phyloP scores from a whole-genome alignment of 75 land plant genomes.

The Azolla pinnata region DNA sequence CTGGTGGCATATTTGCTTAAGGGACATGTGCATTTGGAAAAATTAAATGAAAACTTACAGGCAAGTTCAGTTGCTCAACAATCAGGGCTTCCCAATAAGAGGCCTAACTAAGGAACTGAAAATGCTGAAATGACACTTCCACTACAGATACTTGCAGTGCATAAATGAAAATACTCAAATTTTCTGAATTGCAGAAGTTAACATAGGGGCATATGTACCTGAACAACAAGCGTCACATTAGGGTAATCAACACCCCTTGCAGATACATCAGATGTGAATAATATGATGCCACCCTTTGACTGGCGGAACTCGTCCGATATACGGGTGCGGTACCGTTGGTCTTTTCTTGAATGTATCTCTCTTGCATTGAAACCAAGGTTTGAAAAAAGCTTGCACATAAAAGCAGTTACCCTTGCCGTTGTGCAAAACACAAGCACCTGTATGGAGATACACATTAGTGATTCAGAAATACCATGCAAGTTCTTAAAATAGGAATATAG shows the following conservation, averaged over 20 bases:
- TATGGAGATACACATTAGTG: background rate
- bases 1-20: background rate
- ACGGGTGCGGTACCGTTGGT: conserved; percentile 70
- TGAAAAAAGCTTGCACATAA: conserved; percentile 56
- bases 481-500: background rate
- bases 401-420: conserved; percentile 84
- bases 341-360: conserved; percentile 94
- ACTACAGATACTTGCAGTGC: background rate
- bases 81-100: too few species aligned
- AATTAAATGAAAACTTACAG: background rate
- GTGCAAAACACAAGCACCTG: conserved; percentile 97
- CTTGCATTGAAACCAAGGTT: conserved; percentile 83
- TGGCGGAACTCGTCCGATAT: conserved; percentile 91
- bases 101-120: background rate
- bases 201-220: conserved; percentile 36
- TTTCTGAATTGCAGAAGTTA: background rate
- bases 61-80: too few species aligned
- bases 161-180: background rate
- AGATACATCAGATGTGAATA: conserved; percentile 98
- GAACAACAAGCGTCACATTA: conserved; percentile 93
- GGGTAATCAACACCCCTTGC: conserved; percentile 99
- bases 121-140: background rate
- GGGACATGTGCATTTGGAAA: background rate
- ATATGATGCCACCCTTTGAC: conserved; percentile 73
- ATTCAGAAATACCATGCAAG: background rate